Evolutionary conservation across 345 rosid genomes (phyloP).

Genomic region (Kernera saxatilis): DNA sequence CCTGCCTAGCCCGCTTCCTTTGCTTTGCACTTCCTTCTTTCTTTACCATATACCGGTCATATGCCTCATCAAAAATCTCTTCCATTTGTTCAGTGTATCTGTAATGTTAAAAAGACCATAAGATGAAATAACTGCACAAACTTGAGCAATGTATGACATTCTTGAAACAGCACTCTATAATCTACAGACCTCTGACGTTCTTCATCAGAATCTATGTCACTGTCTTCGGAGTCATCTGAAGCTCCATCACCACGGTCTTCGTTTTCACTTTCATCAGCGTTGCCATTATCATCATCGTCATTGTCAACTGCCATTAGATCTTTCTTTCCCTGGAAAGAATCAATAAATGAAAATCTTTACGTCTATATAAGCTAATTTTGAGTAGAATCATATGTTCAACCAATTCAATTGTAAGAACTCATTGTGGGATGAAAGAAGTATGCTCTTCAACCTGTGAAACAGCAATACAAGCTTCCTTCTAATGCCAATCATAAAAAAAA

Average conservation of each 20-base stretch:
- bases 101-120: constrained; percentile 17
- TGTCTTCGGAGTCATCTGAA: constrained; percentile 40
- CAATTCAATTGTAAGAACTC: neutral
- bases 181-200: constrained; percentile 57
- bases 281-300: constrained; percentile 45
- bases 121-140: neutral
- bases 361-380: neutral
- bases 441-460: neutral
- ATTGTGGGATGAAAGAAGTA: neutral
- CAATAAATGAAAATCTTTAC: neutral
- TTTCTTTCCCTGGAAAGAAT: constrained; percentile 64
- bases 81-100: constrained; percentile 82
- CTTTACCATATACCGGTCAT: constrained; percentile 58
- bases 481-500: neutral
- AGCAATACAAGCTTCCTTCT: neutral
- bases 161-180: neutral
- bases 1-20: constrained; percentile 73
- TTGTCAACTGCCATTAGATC: constrained; percentile 75
- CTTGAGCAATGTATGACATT: constrained; percentile 2
- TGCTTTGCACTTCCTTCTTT: constrained; percentile 74
- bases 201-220: constrained; percentile 77
- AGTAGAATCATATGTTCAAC: neutral
- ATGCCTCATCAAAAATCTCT: constrained; percentile 66
- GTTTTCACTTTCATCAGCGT: constrained; percentile 42
- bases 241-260: constrained; percentile 38